phyloP scores from a whole-genome alignment of 768 basidiomycete species.

The Phlegmacium glaucopus region DNA sequence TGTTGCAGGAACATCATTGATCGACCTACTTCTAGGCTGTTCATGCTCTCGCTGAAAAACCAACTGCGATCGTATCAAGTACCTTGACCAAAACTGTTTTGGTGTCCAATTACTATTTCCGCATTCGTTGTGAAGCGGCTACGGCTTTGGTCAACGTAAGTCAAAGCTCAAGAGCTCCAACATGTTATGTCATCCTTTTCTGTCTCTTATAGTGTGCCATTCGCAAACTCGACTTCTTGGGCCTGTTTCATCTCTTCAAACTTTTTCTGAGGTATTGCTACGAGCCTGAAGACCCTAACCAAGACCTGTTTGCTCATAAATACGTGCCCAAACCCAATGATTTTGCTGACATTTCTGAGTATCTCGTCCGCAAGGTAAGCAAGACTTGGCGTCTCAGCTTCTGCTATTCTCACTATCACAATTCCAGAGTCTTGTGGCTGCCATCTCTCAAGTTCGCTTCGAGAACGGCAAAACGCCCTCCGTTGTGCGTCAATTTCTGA shows the following conservation, averaged over 20 bases:
- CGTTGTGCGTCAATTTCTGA: conserved; percentile 82
- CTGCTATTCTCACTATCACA: not conserved
- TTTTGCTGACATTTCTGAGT: conserved; percentile 87
- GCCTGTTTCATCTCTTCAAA: conserved; percentile 94
- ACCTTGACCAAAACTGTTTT: conserved; percentile 91
- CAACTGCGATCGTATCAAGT: conserved; percentile 83
- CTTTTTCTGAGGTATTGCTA: conserved; percentile 90
- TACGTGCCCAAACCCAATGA: conserved; percentile 96
- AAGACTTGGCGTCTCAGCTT: not conserved
- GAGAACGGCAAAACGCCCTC: conserved; percentile 84
- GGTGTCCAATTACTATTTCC: conserved; percentile 94
- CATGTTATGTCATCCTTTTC: conserved; percentile 7
- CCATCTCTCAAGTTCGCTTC: conserved; percentile 84
- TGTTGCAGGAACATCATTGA: not conserved
- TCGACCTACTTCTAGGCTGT: conserved; percentile 62
- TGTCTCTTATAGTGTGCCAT: conserved; percentile 67
- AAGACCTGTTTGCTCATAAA: conserved; percentile 81
- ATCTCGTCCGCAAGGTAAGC: conserved; percentile 90
- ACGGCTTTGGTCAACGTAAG: conserved; percentile 77
- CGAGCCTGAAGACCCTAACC: conserved; percentile 76
- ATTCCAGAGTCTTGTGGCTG: conserved; percentile 67
- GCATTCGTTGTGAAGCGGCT: conserved; percentile 94
- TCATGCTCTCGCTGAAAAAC: conserved; percentile 75
- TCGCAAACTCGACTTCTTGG: conserved; percentile 78
- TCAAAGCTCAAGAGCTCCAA: conserved; percentile 5